Percentiles rank a stretch among this genome's conserved stretches.
Conservation (phyloP, 2,329 filamentous ascomycete species). For the Hymenoscyphus scutula region DNA sequence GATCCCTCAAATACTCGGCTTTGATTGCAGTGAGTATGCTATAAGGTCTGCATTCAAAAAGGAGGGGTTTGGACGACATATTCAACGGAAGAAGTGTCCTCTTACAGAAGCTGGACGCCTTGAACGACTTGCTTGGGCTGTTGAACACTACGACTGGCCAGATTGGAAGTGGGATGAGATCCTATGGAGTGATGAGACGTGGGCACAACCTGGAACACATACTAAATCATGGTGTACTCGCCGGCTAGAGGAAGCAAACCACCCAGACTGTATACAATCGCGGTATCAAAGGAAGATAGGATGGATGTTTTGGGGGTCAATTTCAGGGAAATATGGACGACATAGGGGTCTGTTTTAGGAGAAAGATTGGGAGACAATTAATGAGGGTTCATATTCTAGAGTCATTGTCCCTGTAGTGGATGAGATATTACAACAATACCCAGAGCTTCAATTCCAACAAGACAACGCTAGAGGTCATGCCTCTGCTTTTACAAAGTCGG, state of each 20-base stretch:
- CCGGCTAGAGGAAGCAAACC: background rate
- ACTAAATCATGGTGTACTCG: constrained; percentile 7
- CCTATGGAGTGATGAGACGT: constrained; percentile 18
- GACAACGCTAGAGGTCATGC: constrained; percentile 19
- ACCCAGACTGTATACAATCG: constrained; percentile 16
- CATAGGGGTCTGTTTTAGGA: constrained; percentile 20
- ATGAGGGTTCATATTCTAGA: constrained; percentile 15
- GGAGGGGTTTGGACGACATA: background rate
- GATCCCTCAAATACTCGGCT: no score
- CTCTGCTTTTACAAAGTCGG: constrained; percentile 16
- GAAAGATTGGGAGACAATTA: constrained; percentile 21
- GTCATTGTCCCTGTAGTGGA: constrained; percentile 15
- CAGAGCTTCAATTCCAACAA: constrained; percentile 16
- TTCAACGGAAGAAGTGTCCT: background rate
- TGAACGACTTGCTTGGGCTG: background rate
- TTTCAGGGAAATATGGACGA: constrained; percentile 14
- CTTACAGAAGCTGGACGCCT: background rate
- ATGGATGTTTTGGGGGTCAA: constrained; percentile 21
- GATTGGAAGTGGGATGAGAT: constrained; percentile 14
- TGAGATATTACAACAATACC: constrained; percentile 16
- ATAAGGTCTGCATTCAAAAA: background rate
- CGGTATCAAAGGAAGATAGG: constrained; percentile 20
- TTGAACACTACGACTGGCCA: background rate
- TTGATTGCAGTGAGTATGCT: background rate
- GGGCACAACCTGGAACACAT: constrained; percentile 13